These are phyloP conservation scores for Phaeosphaeria sp. DNA, from an alignment of 2,329 filamentous ascomycete species.

Conservation along the genomic window DNA sequence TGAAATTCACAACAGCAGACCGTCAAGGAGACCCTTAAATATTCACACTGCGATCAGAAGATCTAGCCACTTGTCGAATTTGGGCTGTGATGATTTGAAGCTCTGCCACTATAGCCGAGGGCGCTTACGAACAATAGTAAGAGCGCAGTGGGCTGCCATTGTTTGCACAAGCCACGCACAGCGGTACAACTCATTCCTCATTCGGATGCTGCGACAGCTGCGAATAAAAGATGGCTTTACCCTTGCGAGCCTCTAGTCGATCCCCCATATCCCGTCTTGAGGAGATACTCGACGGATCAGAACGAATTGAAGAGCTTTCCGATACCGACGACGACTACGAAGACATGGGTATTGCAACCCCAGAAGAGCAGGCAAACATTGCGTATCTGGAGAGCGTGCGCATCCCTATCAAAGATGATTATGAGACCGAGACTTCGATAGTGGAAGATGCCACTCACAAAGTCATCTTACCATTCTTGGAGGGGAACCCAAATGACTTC, in stretches of 20 bases:
- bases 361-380: constrained; percentile 37
- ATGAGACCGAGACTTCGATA: constrained; percentile 71
- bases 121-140: constrained; percentile 38
- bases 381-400: constrained; percentile 38
- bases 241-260: constrained; percentile 24
- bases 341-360: constrained; percentile 41
- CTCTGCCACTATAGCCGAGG: constrained; percentile 9
- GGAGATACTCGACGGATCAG: constrained; percentile 30
- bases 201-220: constrained; percentile 1
- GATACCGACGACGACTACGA: constrained; percentile 45
- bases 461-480: constrained; percentile 72
- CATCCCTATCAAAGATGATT: constrained; percentile 67
- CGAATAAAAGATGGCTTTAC: constrained; percentile 33
- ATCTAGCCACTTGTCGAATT: neutral
- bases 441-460: constrained; percentile 73
- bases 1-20: neutral
- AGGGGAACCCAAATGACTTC: constrained; percentile 58
- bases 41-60: neutral
- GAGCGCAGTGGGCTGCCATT: constrained; percentile 25
- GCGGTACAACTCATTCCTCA: constrained; percentile 13
- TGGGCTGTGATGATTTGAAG: constrained; percentile 12
- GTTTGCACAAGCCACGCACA: constrained; percentile 29
- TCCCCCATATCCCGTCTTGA: constrained; percentile 32
- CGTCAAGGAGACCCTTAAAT: constrained; percentile 3
- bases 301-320: constrained; percentile 47